A percentile compares a stretch with the other conserved stretches of the same genome.
Evolutionary conservation across 345 rosid genomes (phyloP).

Genomic region (Brassica rapa): DNA sequence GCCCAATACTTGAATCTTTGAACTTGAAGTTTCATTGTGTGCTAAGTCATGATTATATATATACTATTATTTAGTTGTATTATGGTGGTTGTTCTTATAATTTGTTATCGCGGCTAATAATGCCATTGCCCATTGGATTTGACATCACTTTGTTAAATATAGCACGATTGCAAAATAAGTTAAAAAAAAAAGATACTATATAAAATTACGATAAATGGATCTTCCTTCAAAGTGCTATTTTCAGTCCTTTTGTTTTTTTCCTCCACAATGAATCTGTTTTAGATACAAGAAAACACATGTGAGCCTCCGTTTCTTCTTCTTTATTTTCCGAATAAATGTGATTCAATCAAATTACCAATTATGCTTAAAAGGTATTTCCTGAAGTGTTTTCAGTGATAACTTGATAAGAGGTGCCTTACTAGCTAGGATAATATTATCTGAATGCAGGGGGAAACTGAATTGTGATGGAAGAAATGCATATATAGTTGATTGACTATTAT

Average conservation of each 20-base stretch:
- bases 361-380: slow-evolving; percentile 24
- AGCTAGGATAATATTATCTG: background rate
- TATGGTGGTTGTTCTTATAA: slow-evolving; percentile 10
- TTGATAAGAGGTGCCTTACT: slow-evolving; percentile 30
- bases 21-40: slow-evolving; percentile 24
- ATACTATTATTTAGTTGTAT: background rate
- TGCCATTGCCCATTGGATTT: slow-evolving; percentile 19
- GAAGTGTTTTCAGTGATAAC: slow-evolving; percentile 32
- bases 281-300: slow-evolving; percentile 27
- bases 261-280: slow-evolving; percentile 23
- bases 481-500: background rate
- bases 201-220: slow-evolving; percentile 20
- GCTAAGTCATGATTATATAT: slow-evolving; percentile 25
- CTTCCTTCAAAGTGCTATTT: slow-evolving; percentile 17
- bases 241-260: background rate
- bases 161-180: background rate
- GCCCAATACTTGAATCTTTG: slow-evolving; percentile 30
- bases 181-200: background rate
- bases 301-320: slow-evolving; percentile 29
- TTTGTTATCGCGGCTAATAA: slow-evolving; percentile 3
- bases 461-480: background rate
- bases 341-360: slow-evolving; percentile 36
- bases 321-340: background rate
- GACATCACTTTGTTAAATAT: slow-evolving; percentile 28
- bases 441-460: background rate